Evolutionary conservation across 768 basidiomycete genomes (phyloP), one percentile per base, ranked within the genome.

Genomic region (Cubamyces sp.): DNA sequence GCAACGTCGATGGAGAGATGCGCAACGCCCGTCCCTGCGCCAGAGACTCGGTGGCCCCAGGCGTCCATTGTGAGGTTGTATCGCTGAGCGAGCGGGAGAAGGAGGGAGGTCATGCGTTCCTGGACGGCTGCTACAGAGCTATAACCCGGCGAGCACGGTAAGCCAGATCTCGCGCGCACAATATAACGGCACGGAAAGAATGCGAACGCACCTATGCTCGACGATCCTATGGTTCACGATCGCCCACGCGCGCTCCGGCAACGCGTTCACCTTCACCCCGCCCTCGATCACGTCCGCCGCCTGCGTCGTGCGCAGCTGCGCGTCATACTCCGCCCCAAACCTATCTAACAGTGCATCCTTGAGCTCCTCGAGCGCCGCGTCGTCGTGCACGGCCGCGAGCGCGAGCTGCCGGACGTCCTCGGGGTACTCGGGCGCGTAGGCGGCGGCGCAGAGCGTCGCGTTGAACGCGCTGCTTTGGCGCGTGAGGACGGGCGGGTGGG

Each of bases 201-300:
- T 8, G 26, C 5, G 8, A 5, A 56, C 67, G 3, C 26, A 69
- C 70, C 70, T 63, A 46, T 69, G 53, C 54, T 64, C 62, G 12
- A 86, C 80, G 54, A 92, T 84, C 4, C 90, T 84, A 68, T 90
- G 89, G 69, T 92, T 91, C 42, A 92, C 80, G 21, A 91, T 72
- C 1, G 87, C 90, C 70, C 76, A 86, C 0, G 84, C 87, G 60
- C 76, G 79, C 73, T 94, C 92, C 0, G 92, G 92, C n/a, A 95
- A 81, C 26, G 91, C 91, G 67, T 94, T 94, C 26, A 66, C 63
- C 67, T 72, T 72, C 21, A 73, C 73, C 12, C 71, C 74, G 18
- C 75, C 74, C 25, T 71, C 61, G 48, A 82, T 74, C 45, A 94
- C 70, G 66, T 93, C 91, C 41, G 88, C 81, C 1, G 92, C 92